A percentile compares a stretch with the other conserved stretches of the same genome.
Conservation (phyloP, 1,284 basidiomycete genomes). For the Fomitiporia mediterranea region DNA sequence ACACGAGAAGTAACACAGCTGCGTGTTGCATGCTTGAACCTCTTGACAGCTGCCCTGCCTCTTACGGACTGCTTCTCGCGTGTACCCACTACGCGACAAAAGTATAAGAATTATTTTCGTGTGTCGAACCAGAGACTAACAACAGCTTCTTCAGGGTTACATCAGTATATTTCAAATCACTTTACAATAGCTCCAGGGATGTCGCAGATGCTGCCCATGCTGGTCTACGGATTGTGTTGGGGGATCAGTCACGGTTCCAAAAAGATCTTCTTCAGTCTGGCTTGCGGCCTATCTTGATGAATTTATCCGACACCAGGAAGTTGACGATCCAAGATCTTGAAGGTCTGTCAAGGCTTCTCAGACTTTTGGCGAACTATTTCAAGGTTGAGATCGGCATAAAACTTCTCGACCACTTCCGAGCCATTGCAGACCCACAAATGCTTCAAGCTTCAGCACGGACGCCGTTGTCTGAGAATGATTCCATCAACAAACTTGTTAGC, state of each 20-base stretch:
- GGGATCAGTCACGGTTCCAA: conserved; percentile 88
- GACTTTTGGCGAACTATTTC: conserved; percentile 98
- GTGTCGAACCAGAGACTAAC: conserved; percentile 15
- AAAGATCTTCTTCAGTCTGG: conserved; percentile 96
- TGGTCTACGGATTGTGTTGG: conserved; percentile 85
- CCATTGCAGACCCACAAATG: conserved; percentile 83
- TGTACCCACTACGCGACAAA: conserved; percentile 79
- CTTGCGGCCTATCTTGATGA: conserved; percentile 95
- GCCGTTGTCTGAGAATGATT: conserved; percentile 84
- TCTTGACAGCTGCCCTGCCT: conserved; percentile 92
- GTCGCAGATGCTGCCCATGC: conserved; percentile 97
- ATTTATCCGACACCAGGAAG: conserved; percentile 93
- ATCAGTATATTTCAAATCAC: conserved; percentile 96
- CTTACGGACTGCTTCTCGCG: conserved; percentile 88
- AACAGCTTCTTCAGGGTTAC: conserved; percentile 63
- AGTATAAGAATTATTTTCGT: conserved; percentile 40
- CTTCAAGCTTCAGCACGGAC: conserved; percentile 74
- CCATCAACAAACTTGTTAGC: conserved; percentile 89
- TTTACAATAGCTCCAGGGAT: conserved; percentile 91
- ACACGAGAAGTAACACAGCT: conserved; percentile 71
- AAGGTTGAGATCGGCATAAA: conserved; percentile 99
- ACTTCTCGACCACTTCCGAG: conserved; percentile 92
- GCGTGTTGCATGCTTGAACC: conserved; percentile 91
- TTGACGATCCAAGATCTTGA: conserved; percentile 94
- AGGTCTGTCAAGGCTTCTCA: conserved; percentile 91